phyloP scores from a whole-genome alignment of 441 rosid species.

The Daphne laureola region DNA sequence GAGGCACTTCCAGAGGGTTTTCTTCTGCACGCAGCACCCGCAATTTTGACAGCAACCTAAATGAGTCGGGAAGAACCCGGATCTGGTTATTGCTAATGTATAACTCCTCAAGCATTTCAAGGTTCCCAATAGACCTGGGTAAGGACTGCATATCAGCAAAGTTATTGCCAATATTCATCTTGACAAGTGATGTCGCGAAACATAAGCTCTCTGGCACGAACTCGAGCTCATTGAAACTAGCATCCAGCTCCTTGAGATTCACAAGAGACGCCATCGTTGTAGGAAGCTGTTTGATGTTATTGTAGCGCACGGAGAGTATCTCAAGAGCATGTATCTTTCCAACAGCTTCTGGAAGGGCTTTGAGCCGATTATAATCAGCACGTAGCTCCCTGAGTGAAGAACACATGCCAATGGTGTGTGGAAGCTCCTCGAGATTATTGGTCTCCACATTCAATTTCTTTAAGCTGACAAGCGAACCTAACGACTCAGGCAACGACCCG shows the following conservation, averaged over 20 bases:
- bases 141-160: constrained; percentile 77
- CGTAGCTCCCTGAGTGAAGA: constrained; percentile 59
- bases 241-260: constrained; percentile 76
- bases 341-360: constrained; percentile 96
- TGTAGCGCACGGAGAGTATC: constrained; percentile 75
- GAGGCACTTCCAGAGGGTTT: constrained; percentile 89
- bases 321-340: constrained; percentile 78
- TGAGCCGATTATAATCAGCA: constrained; percentile 83
- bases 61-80: constrained; percentile 78
- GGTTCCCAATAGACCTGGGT: constrained; percentile 91
- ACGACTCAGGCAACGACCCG: constrained; percentile 48
- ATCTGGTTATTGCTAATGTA: constrained; percentile 98
- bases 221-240: constrained; percentile 98
- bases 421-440: constrained; percentile 78
- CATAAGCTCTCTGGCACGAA: constrained; percentile 93
- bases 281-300: constrained; percentile 79
- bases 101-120: constrained; percentile 83
- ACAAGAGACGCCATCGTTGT: constrained; percentile 82
- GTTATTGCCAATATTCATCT: constrained; percentile 87
- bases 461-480: constrained; percentile 63
- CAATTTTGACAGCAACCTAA: constrained; percentile 58
- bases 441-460: constrained; percentile 72
- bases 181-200: constrained; percentile 72
- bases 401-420: constrained; percentile 69
- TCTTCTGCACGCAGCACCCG: constrained; percentile 56